Base-by-base conservation (phyloP, 1,284 basidiomycete species). In the Rhodotorula mucilaginosa region DNA sequence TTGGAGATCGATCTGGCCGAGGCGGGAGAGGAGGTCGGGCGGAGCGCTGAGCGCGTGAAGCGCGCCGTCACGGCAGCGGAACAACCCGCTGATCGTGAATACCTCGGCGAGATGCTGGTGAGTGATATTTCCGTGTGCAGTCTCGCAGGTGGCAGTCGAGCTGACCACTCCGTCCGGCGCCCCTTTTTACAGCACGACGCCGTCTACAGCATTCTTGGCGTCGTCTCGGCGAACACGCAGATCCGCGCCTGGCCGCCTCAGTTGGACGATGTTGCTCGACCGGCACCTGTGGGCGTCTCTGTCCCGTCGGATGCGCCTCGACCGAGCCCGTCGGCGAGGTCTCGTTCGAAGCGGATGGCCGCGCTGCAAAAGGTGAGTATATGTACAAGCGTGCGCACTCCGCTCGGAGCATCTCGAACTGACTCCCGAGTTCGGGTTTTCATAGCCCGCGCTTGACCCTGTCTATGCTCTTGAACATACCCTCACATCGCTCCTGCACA, bases 101-200 rank as follows among this genome's bases (percentile, higher is more conserved):
- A 34, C 16, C 47, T 34, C 21, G 48, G 49, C 10, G 29, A 26
- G 23, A 49, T 49, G 29, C 12, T 62, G 15, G 61, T 62, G 5
- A 12, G 59, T 48, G 8, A 5, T 4, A 16, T 4, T 12, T 3
- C 21, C 21, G 31, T 0, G 6, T 19, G 46, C 3, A 47, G 16
- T 5, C 58, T 23, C 12, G 31, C 15, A 19, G 15, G 44, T 48
- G 23, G 12, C 29, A 12, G 65, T 49, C 7, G 31, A 59, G 49
- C 58, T 65, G 58, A n/a, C n/a, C 21, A 34, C 13, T 44, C 13
- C 39, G 10, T 8, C 39, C 39, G 39, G 8, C 10, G 39, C 21
- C 6, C 18, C 49, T 4, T 1, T 13, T 1, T 13, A 16, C 52
- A 69, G 67, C 67, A 69, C 49, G 67, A 69, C 39, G 51, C 54